A percentile compares a stretch with the other conserved stretches of the same genome.
Conservation (phyloP, 306 rosid species). For the Acacia melanoxylon region DNA sequence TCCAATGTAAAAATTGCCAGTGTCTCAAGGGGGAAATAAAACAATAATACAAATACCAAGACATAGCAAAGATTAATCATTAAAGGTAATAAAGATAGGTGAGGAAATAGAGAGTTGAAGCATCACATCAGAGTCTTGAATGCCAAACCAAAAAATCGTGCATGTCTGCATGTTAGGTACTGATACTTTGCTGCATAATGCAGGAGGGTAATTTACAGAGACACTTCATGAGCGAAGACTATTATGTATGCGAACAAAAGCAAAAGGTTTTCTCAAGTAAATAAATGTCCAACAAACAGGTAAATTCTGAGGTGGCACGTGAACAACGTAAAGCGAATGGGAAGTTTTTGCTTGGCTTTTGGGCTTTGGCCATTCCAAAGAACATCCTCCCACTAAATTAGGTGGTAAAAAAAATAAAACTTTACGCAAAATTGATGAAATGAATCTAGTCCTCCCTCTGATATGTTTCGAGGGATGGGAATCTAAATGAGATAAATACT, state of each 20-base stretch:
- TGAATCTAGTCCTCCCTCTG: slow-evolving; percentile 36
- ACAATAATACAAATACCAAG: not conserved
- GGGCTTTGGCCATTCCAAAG: slow-evolving; percentile 1
- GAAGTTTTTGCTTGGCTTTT: slow-evolving; percentile 20
- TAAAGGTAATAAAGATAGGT: slow-evolving; percentile 6
- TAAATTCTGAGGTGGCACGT: not conserved
- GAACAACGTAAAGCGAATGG: not conserved
- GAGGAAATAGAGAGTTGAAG: slow-evolving; percentile 34
- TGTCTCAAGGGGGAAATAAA: not conserved
- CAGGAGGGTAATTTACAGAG: slow-evolving; percentile 18
- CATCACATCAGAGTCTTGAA: slow-evolving; percentile 29
- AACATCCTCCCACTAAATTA: not conserved
- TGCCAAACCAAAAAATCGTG: slow-evolving; percentile 44
- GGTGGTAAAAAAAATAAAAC: slow-evolving; percentile 10
- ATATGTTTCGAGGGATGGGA: slow-evolving; percentile 39
- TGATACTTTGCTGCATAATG: slow-evolving; percentile 23
- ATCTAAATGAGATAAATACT: slow-evolving; percentile 33
- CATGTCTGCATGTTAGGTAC: slow-evolving; percentile 27
- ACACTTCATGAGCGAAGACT: not conserved
- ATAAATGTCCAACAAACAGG: not conserved
- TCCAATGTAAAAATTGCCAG: slow-evolving; percentile 41
- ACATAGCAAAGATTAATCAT: not conserved
- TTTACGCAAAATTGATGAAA: slow-evolving; percentile 25
- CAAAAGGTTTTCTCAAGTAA: slow-evolving; percentile 13
- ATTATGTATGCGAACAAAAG: slow-evolving; percentile 10